Conservation (phyloP, 257 asterid species). For the Paraleonurus japonicus region DNA sequence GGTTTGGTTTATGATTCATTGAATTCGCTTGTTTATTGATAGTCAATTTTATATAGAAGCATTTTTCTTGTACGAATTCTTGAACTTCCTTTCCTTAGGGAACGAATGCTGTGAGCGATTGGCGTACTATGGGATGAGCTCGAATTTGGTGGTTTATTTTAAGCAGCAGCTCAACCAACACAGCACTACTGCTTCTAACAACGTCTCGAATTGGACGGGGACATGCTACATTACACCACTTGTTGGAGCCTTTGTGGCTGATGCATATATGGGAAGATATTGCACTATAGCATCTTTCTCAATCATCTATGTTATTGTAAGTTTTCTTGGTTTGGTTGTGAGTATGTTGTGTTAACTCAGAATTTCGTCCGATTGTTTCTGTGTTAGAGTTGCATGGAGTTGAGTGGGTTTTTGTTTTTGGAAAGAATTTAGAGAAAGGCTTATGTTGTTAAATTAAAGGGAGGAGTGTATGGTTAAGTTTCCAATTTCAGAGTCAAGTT, state of each 20-base stretch:
- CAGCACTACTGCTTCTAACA: conserved; percentile 57
- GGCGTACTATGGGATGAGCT: conserved; percentile 73
- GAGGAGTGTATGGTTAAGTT: not conserved
- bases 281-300: conserved; percentile 70
- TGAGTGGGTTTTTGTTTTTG: not conserved
- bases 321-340: conserved; percentile 21
- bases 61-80: not conserved
- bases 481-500: not conserved
- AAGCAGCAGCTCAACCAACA: conserved; percentile 48
- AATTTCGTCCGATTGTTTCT: not conserved
- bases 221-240: conserved; percentile 77
- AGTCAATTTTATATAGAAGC: not conserved
- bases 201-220: conserved; percentile 70
- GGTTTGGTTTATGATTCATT: not conserved
- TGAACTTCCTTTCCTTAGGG: not conserved
- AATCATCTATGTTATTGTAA: conserved; percentile 68
- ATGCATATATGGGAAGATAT: conserved; percentile 77
- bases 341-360: not conserved
- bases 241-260: conserved; percentile 78
- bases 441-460: not conserved
- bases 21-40: not conserved
- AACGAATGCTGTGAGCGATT: conserved; percentile 70
- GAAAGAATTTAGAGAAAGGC: not conserved
- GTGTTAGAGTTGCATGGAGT: not conserved
- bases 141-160: conserved; percentile 54